Base-by-base conservation (phyloP, 805 yeast species). In the Gaillardinia entomophila region DNA sequence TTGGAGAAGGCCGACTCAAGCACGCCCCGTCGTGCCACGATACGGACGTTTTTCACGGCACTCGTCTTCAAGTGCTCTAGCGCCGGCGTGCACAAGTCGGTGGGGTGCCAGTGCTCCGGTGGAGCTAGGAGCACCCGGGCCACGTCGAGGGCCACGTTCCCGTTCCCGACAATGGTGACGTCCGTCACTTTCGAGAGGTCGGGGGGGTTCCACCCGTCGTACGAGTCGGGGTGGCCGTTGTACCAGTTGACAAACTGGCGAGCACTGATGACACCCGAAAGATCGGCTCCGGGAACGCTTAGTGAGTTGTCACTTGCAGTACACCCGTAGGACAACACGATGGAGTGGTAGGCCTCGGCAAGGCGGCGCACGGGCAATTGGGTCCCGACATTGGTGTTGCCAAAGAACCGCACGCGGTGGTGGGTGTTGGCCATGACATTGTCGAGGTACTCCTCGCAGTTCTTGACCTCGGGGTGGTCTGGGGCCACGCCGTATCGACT, bases 401-500 rank as follows among this genome's bases (percentile, higher is more conserved):
- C 97, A 33, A 71, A 66, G 48, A 82, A 88, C 24, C 49, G 61
- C 46, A 43, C 65, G 6, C 28, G 33, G 12, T 51, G 60, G 8
- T 36, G 27, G 35, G 8, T 6, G 5, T 14, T 4, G 4, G 17
- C 29, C 66, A 65, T 60, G 24, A 63, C 37, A 27, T 79, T 78
- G 7, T 69, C 71, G 51, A 92, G 82, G 32, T 88, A 79, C 13
- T 82, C 82, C 53, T 80, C 65, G 46, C 92, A 83, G 38, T 79
- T 79, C 54, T 89, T 90, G 20, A 92, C 97, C 49, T 92, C 97
- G 0, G 96, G 96, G 57, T 92, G 97, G 58, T 92, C 99, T 2
- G 99, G 99, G 0, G 98, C 97, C n/a, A 92, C 97, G 1, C 99
- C 99, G 52, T 75, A 89, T 23, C 99, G 61, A 26, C 89, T 79